Evolutionary conservation across 2,329 filamentous ascomycete genomes (phyloP).

Genomic region (Cladosporium sp.): DNA sequence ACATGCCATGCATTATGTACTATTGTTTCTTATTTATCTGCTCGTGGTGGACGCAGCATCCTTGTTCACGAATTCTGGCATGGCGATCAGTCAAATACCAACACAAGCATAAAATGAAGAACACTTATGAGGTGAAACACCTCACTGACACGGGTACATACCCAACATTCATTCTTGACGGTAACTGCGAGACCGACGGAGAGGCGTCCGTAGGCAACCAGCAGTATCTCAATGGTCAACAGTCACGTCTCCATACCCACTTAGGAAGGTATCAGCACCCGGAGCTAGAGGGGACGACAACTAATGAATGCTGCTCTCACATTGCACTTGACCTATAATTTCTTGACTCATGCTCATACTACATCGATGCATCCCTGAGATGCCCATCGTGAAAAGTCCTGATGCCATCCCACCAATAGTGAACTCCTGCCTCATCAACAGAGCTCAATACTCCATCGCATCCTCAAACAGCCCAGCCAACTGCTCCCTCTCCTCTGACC

Average conservation of each 20-base stretch:
- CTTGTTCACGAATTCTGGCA: background rate
- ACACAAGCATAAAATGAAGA: no score
- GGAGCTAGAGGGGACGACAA: background rate
- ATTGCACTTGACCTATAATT: background rate
- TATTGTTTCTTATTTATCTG: no score
- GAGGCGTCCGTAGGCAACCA: background rate
- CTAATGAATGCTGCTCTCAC: background rate
- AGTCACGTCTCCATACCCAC: background rate
- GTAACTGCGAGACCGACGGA: background rate
- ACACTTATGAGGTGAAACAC: no score
- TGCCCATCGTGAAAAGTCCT: background rate
- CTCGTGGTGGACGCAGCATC: no score
- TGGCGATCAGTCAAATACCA: background rate
- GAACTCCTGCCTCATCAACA: background rate
- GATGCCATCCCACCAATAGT: background rate
- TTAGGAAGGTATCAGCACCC: background rate
- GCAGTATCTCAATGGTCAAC: background rate
- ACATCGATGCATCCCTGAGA: background rate
- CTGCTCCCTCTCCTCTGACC: conserved; percentile 53
- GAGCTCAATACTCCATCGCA: conserved; percentile 44
- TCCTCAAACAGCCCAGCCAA: conserved; percentile 52
- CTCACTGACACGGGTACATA: background rate
- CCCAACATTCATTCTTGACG: background rate
- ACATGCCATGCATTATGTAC: no score
- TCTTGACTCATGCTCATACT: background rate